Evolutionary conservation across 345 rosid species (phyloP).

Genomic region (Cardamine occulta): DNA sequence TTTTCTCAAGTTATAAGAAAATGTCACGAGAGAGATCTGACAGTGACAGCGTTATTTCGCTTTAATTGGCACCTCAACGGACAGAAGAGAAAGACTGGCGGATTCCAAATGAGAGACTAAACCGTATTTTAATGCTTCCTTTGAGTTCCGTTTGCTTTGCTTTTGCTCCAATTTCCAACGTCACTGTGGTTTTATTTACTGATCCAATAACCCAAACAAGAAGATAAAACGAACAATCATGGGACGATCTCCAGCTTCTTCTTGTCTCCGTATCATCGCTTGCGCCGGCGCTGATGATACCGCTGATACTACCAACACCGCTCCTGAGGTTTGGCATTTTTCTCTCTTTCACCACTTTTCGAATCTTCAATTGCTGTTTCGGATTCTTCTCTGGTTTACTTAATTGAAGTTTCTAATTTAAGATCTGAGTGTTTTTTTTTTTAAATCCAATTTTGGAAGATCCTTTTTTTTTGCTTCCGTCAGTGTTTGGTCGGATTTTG

Average conservation of each 20-base stretch:
- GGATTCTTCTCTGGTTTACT: neutral
- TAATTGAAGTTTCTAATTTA: slow-evolving; percentile 27
- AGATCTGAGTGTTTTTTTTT: slow-evolving; percentile 32
- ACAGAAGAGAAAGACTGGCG: slow-evolving; percentile 47
- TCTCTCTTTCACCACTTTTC: neutral
- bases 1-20: neutral
- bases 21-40: slow-evolving; percentile 42
- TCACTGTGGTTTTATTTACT: slow-evolving; percentile 17
- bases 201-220: slow-evolving; percentile 24
- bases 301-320: slow-evolving; percentile 52
- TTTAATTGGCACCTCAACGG: slow-evolving; percentile 47
- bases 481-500: slow-evolving; percentile 32
- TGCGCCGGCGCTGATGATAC: slow-evolving; percentile 65
- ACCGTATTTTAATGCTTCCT: slow-evolving; percentile 24
- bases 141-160: slow-evolving; percentile 37
- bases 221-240: slow-evolving; percentile 44
- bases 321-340: slow-evolving; percentile 44
- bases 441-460: neutral
- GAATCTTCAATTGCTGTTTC: slow-evolving; percentile 1
- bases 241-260: slow-evolving; percentile 68
- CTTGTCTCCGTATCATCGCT: slow-evolving; percentile 77
- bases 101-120: slow-evolving; percentile 41
- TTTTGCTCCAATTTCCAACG: slow-evolving; percentile 44
- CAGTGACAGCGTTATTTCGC: slow-evolving; percentile 40
- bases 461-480: slow-evolving; percentile 2